phyloP scores from a whole-genome alignment of 148 eudicot genomes.

The Selenicereus undatus region DNA sequence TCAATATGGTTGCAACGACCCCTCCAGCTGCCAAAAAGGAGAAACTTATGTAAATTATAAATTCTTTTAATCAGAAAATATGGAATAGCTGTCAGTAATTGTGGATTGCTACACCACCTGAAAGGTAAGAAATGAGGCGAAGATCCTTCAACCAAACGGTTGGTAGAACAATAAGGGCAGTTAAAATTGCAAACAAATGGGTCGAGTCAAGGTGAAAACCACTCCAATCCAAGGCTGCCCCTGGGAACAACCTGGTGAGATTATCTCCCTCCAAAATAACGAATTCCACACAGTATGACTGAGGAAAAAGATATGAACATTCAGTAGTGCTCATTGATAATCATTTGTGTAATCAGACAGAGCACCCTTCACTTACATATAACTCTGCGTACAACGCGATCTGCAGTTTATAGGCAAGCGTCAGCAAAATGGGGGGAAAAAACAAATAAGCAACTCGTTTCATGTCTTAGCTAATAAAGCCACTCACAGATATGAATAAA shows the following conservation, averaged over 20 bases:
- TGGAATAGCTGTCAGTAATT: no score
- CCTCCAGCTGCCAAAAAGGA: constrained; percentile 70
- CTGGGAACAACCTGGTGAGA: constrained; percentile 77
- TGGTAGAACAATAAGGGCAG: constrained; percentile 66
- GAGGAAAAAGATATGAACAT: constrained; percentile 24
- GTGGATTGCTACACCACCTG: constrained; percentile 44
- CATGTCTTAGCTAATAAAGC: neutral
- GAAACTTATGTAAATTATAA: neutral
- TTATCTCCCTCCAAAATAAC: constrained; percentile 87
- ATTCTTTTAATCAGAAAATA: neutral
- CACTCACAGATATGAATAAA: constrained; percentile 74
- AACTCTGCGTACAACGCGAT: constrained; percentile 68
- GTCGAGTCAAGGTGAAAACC: constrained; percentile 60
- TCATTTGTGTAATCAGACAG: neutral
- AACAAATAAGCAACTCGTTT: constrained; percentile 14
- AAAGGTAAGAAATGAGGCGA: constrained; percentile 70
- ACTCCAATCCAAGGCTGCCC: constrained; percentile 41
- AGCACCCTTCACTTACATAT: constrained; percentile 59
- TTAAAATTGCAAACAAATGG: constrained; percentile 64
- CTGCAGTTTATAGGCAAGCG: constrained; percentile 40
- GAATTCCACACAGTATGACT: constrained; percentile 93
- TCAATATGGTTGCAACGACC: constrained; percentile 56
- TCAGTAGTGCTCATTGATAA: constrained; percentile 4
- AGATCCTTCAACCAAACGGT: constrained; percentile 77
- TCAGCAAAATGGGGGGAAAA: neutral